Conservation (phyloP, 208 protist species). For the Trypanosomatidae sp. region DNA sequence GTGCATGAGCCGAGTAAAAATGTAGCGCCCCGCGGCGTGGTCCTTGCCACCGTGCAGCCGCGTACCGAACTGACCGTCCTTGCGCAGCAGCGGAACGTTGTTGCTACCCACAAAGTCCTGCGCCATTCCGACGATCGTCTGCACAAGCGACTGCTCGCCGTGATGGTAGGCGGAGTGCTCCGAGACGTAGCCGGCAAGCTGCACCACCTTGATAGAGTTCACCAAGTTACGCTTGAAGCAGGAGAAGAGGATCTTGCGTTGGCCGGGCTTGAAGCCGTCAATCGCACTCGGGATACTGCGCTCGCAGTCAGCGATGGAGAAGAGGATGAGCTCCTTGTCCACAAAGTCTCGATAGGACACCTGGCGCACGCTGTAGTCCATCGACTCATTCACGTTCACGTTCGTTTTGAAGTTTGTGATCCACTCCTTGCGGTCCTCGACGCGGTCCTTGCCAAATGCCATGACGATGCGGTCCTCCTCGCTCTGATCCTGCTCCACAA, state of each 20-base stretch:
- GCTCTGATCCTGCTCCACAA: constrained; percentile 77
- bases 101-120: constrained; percentile 99
- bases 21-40: constrained; percentile 98
- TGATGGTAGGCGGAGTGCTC: constrained; percentile 99
- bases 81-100: constrained; percentile 99
- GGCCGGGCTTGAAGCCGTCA: constrained; percentile 99
- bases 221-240: constrained; percentile 99
- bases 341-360: constrained; percentile 98
- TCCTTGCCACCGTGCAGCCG: constrained; percentile 98
- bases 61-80: constrained; percentile 99
- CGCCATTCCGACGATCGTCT: constrained; percentile 99
- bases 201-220: constrained; percentile 99
- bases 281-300: constrained; percentile 94
- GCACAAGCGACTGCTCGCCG: constrained; percentile 97
- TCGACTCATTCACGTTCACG: constrained; percentile 74
- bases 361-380: constrained; percentile 92
- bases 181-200: constrained; percentile 99
- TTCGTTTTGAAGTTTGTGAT: constrained; percentile 92
- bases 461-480: constrained; percentile 97
- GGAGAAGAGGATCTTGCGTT: constrained; percentile 99
- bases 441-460: constrained; percentile 98
- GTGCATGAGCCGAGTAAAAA: constrained; percentile 97
- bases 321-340: constrained; percentile 99
- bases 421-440: constrained; percentile 99
- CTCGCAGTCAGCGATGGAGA: constrained; percentile 97